A percentile compares a stretch with the other conserved stretches of the same genome.
phyloP scores from a whole-genome alignment of 495 filamentous ascomycete genomes.

The Penicillium roqueforti region DNA sequence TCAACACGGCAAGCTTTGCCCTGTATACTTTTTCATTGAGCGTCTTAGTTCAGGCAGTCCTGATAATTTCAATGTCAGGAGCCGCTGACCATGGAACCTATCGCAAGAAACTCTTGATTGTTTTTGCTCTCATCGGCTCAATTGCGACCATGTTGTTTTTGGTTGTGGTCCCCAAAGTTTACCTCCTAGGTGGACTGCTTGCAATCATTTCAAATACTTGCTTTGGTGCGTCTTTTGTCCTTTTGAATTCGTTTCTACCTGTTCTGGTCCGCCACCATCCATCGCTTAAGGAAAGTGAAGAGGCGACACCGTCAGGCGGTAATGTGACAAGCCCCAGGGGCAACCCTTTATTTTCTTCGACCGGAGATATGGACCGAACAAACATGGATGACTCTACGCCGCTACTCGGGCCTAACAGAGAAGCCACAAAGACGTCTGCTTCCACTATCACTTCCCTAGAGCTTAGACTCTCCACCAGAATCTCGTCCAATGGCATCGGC shows the following conservation, averaged over 20 bases:
- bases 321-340: conserved; percentile 1
- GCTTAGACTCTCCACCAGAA: conserved; percentile 72
- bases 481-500: conserved; percentile 85
- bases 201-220: conserved; percentile 89
- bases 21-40: conserved; percentile 97
- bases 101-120: conserved; percentile 78
- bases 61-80: conserved; percentile 93
- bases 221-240: conserved; percentile 80
- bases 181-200: conserved; percentile 73
- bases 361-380: neutral
- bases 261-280: conserved; percentile 77
- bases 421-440: conserved; percentile 13
- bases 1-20: conserved; percentile 96
- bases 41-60: conserved; percentile 78
- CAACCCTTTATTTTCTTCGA: conserved; percentile 29
- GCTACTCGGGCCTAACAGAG: conserved; percentile 17
- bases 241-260: conserved; percentile 80
- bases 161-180: conserved; percentile 64
- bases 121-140: conserved; percentile 78
- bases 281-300: conserved; percentile 19
- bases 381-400: conserved; percentile 34
- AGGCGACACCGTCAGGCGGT: neutral
- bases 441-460: conserved; percentile 49
- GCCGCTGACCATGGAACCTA: conserved; percentile 95
- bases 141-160: conserved; percentile 86